Evolutionary conservation across 192 early-diverging fungal species (phyloP).

Genomic region (Coemansia sp.): DNA sequence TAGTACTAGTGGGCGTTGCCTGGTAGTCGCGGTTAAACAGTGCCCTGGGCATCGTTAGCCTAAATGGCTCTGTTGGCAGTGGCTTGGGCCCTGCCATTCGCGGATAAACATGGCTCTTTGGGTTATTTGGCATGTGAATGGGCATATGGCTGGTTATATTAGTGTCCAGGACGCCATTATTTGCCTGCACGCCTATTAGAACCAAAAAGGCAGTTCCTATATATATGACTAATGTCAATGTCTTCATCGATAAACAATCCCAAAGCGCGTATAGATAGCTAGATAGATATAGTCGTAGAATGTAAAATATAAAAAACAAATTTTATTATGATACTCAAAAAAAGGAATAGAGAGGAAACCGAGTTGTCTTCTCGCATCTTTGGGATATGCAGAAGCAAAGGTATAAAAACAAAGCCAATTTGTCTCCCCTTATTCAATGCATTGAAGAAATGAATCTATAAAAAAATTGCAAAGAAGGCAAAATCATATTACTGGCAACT

Average conservation of each 20-base stretch:
- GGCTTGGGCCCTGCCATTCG: not conserved
- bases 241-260: not conserved
- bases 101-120: not conserved
- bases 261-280: too few relatives aligned
- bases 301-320: not conserved
- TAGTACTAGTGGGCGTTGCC: not conserved
- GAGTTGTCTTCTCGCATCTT: too few relatives aligned
- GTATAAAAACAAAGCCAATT: too few relatives aligned
- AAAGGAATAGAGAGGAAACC: not conserved
- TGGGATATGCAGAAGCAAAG: too few relatives aligned
- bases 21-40: not conserved
- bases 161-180: not conserved
- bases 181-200: not conserved
- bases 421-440: too few relatives aligned
- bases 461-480: too few relatives aligned
- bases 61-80: not conserved
- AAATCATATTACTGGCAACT: too few relatives aligned
- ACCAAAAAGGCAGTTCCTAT: not conserved
- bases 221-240: not conserved
- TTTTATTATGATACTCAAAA: not conserved
- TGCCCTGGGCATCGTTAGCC: not conserved
- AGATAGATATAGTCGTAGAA: not conserved
- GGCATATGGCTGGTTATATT: not conserved
- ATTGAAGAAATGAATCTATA: too few relatives aligned
- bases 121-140: not conserved